Evolutionary conservation across 2,329 filamentous ascomycete species (phyloP).

Genomic region (Diaporthe sp.): DNA sequence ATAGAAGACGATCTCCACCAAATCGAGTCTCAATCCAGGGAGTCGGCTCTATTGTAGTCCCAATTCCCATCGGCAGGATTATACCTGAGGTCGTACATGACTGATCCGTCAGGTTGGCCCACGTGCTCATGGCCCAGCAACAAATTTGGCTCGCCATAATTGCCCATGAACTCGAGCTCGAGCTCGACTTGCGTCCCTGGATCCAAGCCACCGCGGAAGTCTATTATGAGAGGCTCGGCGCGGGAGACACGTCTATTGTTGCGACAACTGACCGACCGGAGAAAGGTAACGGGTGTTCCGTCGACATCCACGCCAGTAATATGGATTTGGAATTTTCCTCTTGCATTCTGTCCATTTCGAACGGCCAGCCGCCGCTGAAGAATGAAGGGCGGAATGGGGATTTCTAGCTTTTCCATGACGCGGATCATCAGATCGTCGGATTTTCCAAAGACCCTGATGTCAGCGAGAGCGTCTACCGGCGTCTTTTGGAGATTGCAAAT

Average conservation of each 20-base stretch:
- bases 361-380: constrained; percentile 53
- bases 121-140: constrained; percentile 45
- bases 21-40: not conserved
- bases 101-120: constrained; percentile 24
- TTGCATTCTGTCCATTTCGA: constrained; percentile 43
- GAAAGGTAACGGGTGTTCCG: constrained; percentile 56
- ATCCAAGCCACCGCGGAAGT: constrained; percentile 49
- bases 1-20: not conserved
- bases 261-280: constrained; percentile 56
- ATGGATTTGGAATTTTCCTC: constrained; percentile 48
- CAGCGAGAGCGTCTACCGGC: constrained; percentile 53
- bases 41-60: not conserved
- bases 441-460: constrained; percentile 53
- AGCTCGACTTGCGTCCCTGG: constrained; percentile 50
- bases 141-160: constrained; percentile 60
- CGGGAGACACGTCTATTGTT: constrained; percentile 52
- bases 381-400: constrained; percentile 55
- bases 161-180: constrained; percentile 62
- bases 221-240: constrained; percentile 56
- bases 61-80: not conserved
- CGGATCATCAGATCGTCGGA: constrained; percentile 56
- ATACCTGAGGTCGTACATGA: constrained; percentile 16
- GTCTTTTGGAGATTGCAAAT: constrained; percentile 64
- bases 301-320: constrained; percentile 57
- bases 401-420: constrained; percentile 56